These are phyloP conservation scores for Xylaria telfairii DNA, from an alignment of 495 filamentous ascomycete species.

Conservation along the genomic window DNA sequence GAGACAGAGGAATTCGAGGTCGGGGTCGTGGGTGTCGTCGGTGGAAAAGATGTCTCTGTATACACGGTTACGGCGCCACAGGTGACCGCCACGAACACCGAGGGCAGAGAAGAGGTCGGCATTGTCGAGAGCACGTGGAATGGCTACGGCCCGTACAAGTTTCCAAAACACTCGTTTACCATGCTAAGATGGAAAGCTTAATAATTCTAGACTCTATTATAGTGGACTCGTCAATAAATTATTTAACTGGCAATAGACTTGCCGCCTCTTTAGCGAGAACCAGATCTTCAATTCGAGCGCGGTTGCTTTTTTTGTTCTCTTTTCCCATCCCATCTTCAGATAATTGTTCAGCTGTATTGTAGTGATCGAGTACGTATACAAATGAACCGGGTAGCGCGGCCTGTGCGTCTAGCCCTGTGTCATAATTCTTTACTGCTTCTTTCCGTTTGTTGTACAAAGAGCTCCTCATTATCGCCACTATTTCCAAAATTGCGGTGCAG, in stretches of 20 bases:
- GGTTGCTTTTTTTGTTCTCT: neutral
- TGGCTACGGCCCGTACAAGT: constrained; percentile 61
- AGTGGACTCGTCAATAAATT: neutral
- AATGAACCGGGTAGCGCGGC: neutral
- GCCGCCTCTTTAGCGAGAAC: neutral
- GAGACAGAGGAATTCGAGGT: constrained; percentile 63
- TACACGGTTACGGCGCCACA: constrained; percentile 65
- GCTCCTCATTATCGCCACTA: neutral
- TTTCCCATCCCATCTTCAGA: neutral
- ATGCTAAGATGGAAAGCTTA: constrained; percentile 69
- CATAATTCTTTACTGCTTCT: constrained; percentile 7
- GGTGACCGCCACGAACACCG: constrained; percentile 64
- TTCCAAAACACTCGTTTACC: constrained; percentile 70
- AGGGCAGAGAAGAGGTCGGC: constrained; percentile 63
- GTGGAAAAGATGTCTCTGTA: constrained; percentile 54
- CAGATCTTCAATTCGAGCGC: neutral
- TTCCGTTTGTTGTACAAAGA: constrained; percentile 25
- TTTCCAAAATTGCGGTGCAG: constrained; percentile 1
- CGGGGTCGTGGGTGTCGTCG: constrained; percentile 58
- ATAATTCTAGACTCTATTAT: constrained; percentile 20
- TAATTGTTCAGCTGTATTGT: neutral
- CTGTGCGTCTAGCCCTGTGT: neutral
- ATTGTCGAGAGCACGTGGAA: constrained; percentile 67
- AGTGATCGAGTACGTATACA: constrained; percentile 18
- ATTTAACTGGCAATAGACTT: neutral